Conservation (phyloP, 1,284 basidiomycete genomes). For the Puccinia triticina region DNA sequence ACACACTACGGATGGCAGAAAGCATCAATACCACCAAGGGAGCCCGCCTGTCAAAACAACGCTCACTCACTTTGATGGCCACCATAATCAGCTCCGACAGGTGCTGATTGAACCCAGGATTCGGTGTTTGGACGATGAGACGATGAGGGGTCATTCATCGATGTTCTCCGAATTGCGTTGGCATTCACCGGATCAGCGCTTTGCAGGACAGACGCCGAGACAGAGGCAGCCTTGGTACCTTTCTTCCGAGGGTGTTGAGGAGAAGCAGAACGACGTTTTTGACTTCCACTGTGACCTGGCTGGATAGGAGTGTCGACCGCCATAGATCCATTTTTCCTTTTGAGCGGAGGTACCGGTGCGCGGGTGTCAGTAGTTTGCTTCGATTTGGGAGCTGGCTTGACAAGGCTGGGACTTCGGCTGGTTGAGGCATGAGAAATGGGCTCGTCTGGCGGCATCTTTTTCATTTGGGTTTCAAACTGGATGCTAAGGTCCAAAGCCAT, state of each 20-base stretch:
- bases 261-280: slow-evolving; percentile 74
- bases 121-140: background rate
- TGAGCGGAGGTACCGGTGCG: slow-evolving; percentile 44
- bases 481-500: slow-evolving; percentile 82
- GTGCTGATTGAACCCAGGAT: background rate
- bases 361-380: slow-evolving; percentile 57
- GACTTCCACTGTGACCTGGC: slow-evolving; percentile 64
- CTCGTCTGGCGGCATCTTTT: slow-evolving; percentile 76
- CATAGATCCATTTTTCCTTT: slow-evolving; percentile 58
- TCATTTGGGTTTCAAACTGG: slow-evolving; percentile 84
- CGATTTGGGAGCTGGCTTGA: slow-evolving; percentile 46
- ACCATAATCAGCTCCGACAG: background rate
- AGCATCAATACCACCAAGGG: background rate
- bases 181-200: slow-evolving; percentile 83
- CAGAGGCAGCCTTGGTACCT: slow-evolving; percentile 60
- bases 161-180: slow-evolving; percentile 54
- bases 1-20: background rate
- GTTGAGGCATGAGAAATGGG: slow-evolving; percentile 53
- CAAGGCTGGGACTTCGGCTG: slow-evolving; percentile 42
- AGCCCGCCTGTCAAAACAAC: background rate
- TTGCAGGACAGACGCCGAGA: slow-evolving; percentile 72
- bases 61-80: background rate
- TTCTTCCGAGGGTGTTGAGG: slow-evolving; percentile 65
- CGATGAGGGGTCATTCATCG: slow-evolving; percentile 11
- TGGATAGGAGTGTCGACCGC: slow-evolving; percentile 58